Evolutionary conservation across 305 asterid genomes (phyloP).

Genomic region (Vinca major): DNA sequence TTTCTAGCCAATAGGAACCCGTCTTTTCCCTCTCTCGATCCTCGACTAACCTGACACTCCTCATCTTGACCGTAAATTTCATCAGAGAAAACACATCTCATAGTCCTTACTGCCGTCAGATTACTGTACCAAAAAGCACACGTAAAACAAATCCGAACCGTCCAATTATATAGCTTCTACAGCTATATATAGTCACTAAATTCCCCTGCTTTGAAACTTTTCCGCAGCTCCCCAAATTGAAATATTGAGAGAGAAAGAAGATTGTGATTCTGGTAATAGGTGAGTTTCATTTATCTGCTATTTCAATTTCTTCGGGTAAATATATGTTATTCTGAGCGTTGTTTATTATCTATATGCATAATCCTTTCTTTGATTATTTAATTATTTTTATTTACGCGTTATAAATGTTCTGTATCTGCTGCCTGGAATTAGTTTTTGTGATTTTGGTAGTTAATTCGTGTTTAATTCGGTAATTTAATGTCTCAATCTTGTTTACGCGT

Average conservation of each 20-base stretch:
- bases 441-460: neutral
- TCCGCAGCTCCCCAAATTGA: slow-evolving; percentile 9
- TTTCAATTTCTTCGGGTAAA: neutral
- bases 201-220: neutral
- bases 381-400: neutral
- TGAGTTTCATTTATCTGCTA: slow-evolving; percentile 2
- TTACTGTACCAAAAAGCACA: slow-evolving; percentile 25
- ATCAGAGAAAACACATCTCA: slow-evolving; percentile 40
- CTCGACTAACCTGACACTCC: slow-evolving; percentile 22
- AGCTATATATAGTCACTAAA: slow-evolving; percentile 30
- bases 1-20: slow-evolving; percentile 30
- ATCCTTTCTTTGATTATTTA: neutral
- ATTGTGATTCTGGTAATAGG: slow-evolving; percentile 21
- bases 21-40: slow-evolving; percentile 23
- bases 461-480: neutral
- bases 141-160: slow-evolving; percentile 34
- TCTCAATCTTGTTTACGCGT: neutral
- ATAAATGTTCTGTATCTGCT: neutral
- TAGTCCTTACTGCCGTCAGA: slow-evolving; percentile 36
- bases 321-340: neutral
- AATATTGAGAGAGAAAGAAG: neutral
- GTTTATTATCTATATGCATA: neutral
- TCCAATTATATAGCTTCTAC: slow-evolving; percentile 23
- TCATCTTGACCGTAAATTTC: slow-evolving; percentile 36
- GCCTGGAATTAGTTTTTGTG: slow-evolving; percentile 14